These are phyloP conservation scores for Aspergillus fumigatiaffinis DNA, from an alignment of 2,329 filamentous ascomycete species.

Conservation along the genomic window DNA sequence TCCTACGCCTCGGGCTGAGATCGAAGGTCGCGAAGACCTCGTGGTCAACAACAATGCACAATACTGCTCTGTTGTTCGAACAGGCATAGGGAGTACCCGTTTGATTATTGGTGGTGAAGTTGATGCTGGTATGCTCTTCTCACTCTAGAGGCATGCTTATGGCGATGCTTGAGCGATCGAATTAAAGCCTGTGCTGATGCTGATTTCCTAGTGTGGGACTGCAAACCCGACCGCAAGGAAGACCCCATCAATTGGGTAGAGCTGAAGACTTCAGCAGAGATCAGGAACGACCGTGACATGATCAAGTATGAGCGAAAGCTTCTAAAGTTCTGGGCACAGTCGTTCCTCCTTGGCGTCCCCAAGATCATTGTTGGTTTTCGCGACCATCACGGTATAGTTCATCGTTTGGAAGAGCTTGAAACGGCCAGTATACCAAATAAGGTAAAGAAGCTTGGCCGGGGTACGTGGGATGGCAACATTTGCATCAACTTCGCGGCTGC, in stretches of 20 bases:
- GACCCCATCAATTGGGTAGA: conserved; percentile 88
- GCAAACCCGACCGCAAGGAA: conserved; percentile 63
- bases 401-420: conserved; percentile 70
- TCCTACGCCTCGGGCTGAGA: conserved; percentile 67
- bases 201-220: conserved; percentile 66
- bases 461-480: conserved; percentile 83
- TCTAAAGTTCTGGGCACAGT: conserved; percentile 95
- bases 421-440: conserved; percentile 74
- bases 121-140: conserved; percentile 64
- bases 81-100: conserved; percentile 71
- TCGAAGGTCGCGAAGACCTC: conserved; percentile 68
- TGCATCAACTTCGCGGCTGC: conserved; percentile 85
- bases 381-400: conserved; percentile 66
- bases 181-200: neutral
- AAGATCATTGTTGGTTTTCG: conserved; percentile 90
- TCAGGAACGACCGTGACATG: conserved; percentile 63
- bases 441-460: conserved; percentile 62
- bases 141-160: neutral
- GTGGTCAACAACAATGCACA: conserved; percentile 86
- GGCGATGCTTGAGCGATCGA: neutral
- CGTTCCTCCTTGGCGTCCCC: conserved; percentile 86
- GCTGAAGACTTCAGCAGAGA: conserved; percentile 81
- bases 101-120: conserved; percentile 90
- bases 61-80: conserved; percentile 91
- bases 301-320: conserved; percentile 83